phyloP scores from a whole-genome alignment of 1,284 basidiomycete species.

The Fomitopsis betulina region DNA sequence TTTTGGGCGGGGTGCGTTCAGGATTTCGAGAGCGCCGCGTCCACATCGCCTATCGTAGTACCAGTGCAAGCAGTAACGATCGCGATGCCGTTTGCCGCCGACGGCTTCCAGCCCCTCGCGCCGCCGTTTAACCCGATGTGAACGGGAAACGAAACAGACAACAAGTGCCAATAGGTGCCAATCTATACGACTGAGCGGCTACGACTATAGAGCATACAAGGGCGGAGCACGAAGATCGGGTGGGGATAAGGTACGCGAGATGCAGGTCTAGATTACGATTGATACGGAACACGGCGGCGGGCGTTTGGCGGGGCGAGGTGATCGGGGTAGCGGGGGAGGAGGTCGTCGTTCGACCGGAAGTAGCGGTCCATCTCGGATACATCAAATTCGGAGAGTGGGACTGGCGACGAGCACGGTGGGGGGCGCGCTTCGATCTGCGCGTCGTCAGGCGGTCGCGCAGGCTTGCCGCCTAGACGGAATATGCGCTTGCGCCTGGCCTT shows the following conservation, averaged over 20 bases:
- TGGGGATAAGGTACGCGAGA: conserved; percentile 6
- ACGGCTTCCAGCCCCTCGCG: conserved; percentile 21
- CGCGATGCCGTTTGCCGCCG: conserved; percentile 17
- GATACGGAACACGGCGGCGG: conserved; percentile 23
- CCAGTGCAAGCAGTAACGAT: conserved; percentile 16
- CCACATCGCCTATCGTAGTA: conserved; percentile 21
- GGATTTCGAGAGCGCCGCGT: conserved; percentile 29
- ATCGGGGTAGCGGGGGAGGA: conserved; percentile 25
- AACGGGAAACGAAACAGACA: conserved; percentile 5
- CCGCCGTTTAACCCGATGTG: conserved; percentile 25
- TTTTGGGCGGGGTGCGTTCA: conserved; percentile 11
- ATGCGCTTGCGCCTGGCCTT: conserved; percentile 79
- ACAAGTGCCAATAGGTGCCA: conserved; percentile 5
- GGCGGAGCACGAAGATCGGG: not conserved
- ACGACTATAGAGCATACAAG: conserved; percentile 4
- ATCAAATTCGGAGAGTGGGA: conserved; percentile 56
- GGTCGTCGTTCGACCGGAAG: conserved; percentile 53
- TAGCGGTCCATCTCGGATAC: conserved; percentile 74
- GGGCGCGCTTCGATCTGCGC: conserved; percentile 7
- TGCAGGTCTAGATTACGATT: conserved; percentile 11
- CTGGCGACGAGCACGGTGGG: conserved; percentile 11
- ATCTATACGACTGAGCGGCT: conserved; percentile 21
- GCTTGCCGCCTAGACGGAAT: conserved; percentile 58
- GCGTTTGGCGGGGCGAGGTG: conserved; percentile 22
- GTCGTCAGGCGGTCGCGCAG: conserved; percentile 16